Base-by-base conservation (phyloP, 2,329 filamentous ascomycete genomes). In the Ophiostoma sp. region DNA sequence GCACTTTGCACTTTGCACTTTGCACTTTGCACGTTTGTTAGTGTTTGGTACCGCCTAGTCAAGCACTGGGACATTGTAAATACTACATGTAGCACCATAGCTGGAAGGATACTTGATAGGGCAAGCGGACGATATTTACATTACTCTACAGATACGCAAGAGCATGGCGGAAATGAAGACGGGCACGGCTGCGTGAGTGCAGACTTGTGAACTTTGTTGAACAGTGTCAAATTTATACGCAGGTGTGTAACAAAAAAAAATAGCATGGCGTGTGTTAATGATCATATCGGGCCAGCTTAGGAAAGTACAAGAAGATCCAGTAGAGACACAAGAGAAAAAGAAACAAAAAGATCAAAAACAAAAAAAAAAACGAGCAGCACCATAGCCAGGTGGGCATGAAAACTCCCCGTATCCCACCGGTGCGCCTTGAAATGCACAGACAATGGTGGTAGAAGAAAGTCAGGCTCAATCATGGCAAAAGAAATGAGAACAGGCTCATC, bases 361-460 rank as follows among this genome's bases (percentile, higher is more conserved):
- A 57, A 39, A 20, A 64, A 35, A 7, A 57, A 44, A 62, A 17
- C 31, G 11, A 65, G n/a, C 5, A 39, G 11, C 20, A 41, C 44
- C 5, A 23, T 23, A 20, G 62, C 33, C 62, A 23, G 35, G n/a
- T 35, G 31, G 33, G 60, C 15, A 44, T 20, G n/a, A 23, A n/a
- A 36, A 36, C 23, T 10, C 27, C 41, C 23, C 27, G 20, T 70
- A 44, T 27, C 27, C 68, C 15, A 62, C 44, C 23, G 23, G 33
- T 69, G 68, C 68, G 64, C 68, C 68, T 31, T 23, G n/a, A 57
- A n/a, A 48, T 48, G 44, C 52, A 48, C 36, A 71, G 36, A n/a
- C 17, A 36, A 35, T 11, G 17, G 17, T 13, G 57, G 17, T 33
- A 17, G 31, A 60, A 62, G 27, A 64, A 35, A 35, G n/a, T 6